Conservation (phyloP, 164 flowering plant genomes). For the Macadamia integrifolia region DNA sequence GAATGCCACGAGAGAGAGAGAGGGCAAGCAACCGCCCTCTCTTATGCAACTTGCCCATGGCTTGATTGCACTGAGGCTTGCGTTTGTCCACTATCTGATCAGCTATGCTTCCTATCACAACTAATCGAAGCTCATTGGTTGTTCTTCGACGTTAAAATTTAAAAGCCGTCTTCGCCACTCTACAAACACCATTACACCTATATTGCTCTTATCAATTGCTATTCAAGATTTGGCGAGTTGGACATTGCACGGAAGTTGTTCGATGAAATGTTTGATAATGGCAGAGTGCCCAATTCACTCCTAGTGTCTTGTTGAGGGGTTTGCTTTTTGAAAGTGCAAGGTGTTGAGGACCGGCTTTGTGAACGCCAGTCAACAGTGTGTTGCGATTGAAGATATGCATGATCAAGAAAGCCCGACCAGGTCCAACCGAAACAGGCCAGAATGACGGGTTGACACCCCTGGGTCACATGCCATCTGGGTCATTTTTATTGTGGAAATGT, state of each 20-base stretch:
- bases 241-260: slow-evolving; percentile 49
- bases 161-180: slow-evolving; percentile 34
- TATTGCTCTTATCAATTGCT: slow-evolving; percentile 68
- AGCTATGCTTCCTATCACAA: slow-evolving; percentile 32
- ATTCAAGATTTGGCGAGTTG: slow-evolving; percentile 45
- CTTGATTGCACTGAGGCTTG: slow-evolving; percentile 37
- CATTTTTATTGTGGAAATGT: too few relatives aligned
- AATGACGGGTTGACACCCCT: too few relatives aligned
- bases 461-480: too few relatives aligned
- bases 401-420: too few relatives aligned
- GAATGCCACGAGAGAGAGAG: too few relatives aligned
- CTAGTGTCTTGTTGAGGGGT: slow-evolving; percentile 61
- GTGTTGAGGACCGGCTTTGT: slow-evolving; percentile 11
- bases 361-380: too few relatives aligned
- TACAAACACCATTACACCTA: slow-evolving; percentile 55
- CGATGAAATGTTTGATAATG: slow-evolving; percentile 65
- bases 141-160: slow-evolving; percentile 45
- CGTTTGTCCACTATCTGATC: slow-evolving; percentile 74
- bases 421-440: too few relatives aligned
- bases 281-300: slow-evolving; percentile 56
- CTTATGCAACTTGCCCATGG: slow-evolving; percentile 23
- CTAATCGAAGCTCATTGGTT: slow-evolving; percentile 42
- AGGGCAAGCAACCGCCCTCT: too few relatives aligned
- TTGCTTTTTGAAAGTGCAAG: slow-evolving; percentile 40
- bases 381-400: too few relatives aligned